These are phyloP conservation scores for Lasiosphaeria miniovina DNA, from an alignment of 495 filamentous ascomycete genomes.

Conservation along the genomic window DNA sequence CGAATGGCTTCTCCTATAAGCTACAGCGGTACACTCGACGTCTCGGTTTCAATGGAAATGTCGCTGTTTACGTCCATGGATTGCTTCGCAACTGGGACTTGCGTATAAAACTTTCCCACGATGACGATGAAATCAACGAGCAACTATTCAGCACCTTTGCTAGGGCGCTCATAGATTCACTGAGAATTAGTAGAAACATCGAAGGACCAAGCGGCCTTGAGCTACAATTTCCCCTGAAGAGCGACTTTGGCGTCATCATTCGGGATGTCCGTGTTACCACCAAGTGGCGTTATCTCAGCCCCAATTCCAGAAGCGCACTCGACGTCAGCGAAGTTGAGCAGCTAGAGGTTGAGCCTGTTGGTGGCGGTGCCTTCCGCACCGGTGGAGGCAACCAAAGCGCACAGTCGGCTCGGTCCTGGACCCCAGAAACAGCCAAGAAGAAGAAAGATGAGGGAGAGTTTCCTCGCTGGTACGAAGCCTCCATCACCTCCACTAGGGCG, in stretches of 20 bases:
- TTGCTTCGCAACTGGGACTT: slow-evolving; percentile 44
- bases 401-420: slow-evolving; percentile 5
- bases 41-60: not conserved
- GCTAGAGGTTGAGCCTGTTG: slow-evolving; percentile 17
- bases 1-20: slow-evolving; percentile 21
- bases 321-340: slow-evolving; percentile 45
- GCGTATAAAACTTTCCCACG: slow-evolving; percentile 26
- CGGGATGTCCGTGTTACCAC: slow-evolving; percentile 34
- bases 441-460: slow-evolving; percentile 16
- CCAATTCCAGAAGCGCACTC: slow-evolving; percentile 23
- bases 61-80: slow-evolving; percentile 39
- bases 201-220: slow-evolving; percentile 11
- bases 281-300: slow-evolving; percentile 18
- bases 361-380: not conserved
- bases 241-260: slow-evolving; percentile 21
- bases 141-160: slow-evolving; percentile 30
- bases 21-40: slow-evolving; percentile 15
- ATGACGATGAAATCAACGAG: slow-evolving; percentile 20
- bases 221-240: slow-evolving; percentile 23
- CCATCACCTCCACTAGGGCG: slow-evolving; percentile 29
- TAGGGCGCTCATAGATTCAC: slow-evolving; percentile 25
- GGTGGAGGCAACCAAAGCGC: not conserved
- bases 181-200: slow-evolving; percentile 32
- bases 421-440: not conserved
- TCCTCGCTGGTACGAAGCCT: slow-evolving; percentile 42